phyloP scores from a whole-genome alignment of 306 rosid genomes.

The Prosopis cineraria region DNA sequence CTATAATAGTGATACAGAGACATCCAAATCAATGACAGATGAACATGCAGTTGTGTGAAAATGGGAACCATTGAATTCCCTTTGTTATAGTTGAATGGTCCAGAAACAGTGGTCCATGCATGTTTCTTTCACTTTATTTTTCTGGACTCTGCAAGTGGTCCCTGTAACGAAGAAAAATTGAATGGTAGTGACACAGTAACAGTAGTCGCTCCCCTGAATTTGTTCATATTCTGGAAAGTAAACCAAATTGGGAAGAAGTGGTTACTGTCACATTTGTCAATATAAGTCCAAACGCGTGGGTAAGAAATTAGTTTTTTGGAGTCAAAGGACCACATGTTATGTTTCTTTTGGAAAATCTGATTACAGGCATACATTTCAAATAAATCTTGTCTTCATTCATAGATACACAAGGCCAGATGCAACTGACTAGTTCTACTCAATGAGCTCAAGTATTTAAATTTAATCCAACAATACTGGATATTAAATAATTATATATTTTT shows the following conservation, averaged over 20 bases:
- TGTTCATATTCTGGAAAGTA: not conserved
- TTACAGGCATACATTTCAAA: not conserved
- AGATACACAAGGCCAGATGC: not conserved
- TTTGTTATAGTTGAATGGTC: not conserved
- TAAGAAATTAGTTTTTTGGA: not conserved
- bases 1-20: not conserved
- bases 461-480: no score
- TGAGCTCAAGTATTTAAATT: not conserved
- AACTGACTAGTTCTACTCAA: not conserved
- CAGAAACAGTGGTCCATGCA: slow-evolving; percentile 35
- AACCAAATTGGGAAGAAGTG: not conserved
- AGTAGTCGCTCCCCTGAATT: not conserved
- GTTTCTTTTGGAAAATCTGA: not conserved
- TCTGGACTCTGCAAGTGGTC: not conserved
- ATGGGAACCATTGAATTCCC: not conserved
- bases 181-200: not conserved
- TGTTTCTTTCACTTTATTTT: not conserved
- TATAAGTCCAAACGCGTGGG: not conserved
- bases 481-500: no score
- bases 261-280: not conserved
- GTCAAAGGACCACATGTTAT: not conserved
- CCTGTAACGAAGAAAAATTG: not conserved
- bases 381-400: not conserved
- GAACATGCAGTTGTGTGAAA: not conserved
- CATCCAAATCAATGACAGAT: not conserved